Percentiles rank a stretch among this genome's conserved stretches.
Evolutionary conservation across 2,329 filamentous ascomycete species (phyloP).

Genomic region (Pseudogymnoascus sp.): DNA sequence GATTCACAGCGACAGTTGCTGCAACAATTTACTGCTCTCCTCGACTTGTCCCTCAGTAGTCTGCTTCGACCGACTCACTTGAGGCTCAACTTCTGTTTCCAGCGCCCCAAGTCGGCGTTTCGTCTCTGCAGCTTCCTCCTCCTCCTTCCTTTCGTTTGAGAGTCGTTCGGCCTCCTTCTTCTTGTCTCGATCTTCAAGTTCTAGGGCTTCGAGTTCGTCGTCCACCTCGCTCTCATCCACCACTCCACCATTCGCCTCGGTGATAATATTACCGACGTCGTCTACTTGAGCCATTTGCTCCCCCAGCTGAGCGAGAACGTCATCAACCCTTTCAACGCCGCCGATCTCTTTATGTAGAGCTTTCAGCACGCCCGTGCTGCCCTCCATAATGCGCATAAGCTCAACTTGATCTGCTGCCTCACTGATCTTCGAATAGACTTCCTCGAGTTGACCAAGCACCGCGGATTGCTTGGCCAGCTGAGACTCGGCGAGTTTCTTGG

Average conservation of each 20-base stretch:
- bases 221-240: slow-evolving; percentile 82
- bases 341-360: slow-evolving; percentile 71
- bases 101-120: slow-evolving; percentile 25
- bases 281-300: slow-evolving; percentile 77
- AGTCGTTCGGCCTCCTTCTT: slow-evolving; percentile 34
- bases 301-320: slow-evolving; percentile 65
- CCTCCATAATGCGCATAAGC: slow-evolving; percentile 75
- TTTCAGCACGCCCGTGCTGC: slow-evolving; percentile 64
- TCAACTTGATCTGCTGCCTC: slow-evolving; percentile 79
- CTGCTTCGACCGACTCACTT: background rate
- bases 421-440: slow-evolving; percentile 74
- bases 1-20: slow-evolving; percentile 11
- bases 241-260: slow-evolving; percentile 46
- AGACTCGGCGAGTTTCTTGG: slow-evolving; percentile 73
- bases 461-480: slow-evolving; percentile 65
- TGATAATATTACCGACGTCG: slow-evolving; percentile 71
- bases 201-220: slow-evolving; percentile 74
- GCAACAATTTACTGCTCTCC: slow-evolving; percentile 17
- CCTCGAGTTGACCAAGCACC: slow-evolving; percentile 73
- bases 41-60: slow-evolving; percentile 23
- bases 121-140: slow-evolving; percentile 25
- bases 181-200: slow-evolving; percentile 40
- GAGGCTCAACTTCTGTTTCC: background rate
- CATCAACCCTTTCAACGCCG: slow-evolving; percentile 66
- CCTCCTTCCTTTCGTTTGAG: slow-evolving; percentile 25